phyloP scores from a whole-genome alignment of 495 filamentous ascomycete genomes.

The Jackrogersella multiformis region DNA sequence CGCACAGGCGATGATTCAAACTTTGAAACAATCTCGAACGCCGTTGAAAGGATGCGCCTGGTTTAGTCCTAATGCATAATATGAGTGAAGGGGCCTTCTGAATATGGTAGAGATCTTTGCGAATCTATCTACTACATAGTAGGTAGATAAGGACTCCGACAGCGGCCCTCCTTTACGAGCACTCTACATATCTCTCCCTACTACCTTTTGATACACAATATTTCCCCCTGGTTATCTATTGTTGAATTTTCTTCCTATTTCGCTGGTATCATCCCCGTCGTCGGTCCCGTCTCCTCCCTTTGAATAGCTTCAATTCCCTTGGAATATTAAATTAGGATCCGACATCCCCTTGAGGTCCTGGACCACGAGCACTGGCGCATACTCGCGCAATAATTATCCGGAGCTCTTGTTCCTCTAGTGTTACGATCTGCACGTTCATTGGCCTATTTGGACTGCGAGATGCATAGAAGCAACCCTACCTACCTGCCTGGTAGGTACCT shows the following conservation, averaged over 20 bases:
- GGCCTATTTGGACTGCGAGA: slow-evolving; percentile 20
- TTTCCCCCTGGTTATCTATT: no score
- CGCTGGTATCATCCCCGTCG: no score
- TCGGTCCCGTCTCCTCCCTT: slow-evolving; percentile 8
- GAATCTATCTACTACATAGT: neutral
- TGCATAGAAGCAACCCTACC: slow-evolving; percentile 39
- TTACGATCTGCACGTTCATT: slow-evolving; percentile 21
- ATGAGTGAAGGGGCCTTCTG: slow-evolving; percentile 11
- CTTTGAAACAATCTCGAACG: slow-evolving; percentile 11
- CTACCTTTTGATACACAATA: slow-evolving; percentile 21
- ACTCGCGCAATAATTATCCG: slow-evolving; percentile 19
- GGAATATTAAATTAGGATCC: neutral
- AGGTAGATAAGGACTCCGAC: slow-evolving; percentile 39
- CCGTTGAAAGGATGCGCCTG: slow-evolving; percentile 11
- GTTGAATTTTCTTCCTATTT: no score
- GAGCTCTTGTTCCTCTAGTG: slow-evolving; percentile 22
- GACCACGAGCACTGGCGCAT: no score
- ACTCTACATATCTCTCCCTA: slow-evolving; percentile 16
- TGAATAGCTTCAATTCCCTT: neutral
- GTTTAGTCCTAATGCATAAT: slow-evolving; percentile 14
- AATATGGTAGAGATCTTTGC: slow-evolving; percentile 29
- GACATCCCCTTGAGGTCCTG: slow-evolving; percentile 5
- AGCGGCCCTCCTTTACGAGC: slow-evolving; percentile 42
- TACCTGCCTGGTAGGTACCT: no score
- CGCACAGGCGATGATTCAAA: neutral